Percentiles rank a stretch among this genome's conserved stretches.
phyloP scores from a whole-genome alignment of 139 green algal species.

The Spirogloea muscicola region DNA sequence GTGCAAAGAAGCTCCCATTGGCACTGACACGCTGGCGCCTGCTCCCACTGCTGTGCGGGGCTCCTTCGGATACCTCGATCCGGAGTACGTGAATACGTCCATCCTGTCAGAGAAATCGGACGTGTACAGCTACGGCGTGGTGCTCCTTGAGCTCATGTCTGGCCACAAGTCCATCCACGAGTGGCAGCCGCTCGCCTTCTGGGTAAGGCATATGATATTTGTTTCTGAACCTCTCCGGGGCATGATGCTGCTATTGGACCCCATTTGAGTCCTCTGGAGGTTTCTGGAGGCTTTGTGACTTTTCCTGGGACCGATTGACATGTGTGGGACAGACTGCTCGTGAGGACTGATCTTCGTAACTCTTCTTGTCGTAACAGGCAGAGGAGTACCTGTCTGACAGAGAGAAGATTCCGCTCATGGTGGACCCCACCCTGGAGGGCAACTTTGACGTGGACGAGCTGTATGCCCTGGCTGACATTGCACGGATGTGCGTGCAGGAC shows the following conservation, averaged over 20 bases:
- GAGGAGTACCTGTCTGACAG: slow-evolving; percentile 37
- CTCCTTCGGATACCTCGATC: slow-evolving; percentile 33
- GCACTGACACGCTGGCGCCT: not conserved
- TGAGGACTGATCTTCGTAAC: not conserved
- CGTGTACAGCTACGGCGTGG: slow-evolving; percentile 53
- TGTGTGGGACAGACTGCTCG: not conserved
- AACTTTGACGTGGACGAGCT: slow-evolving; percentile 35
- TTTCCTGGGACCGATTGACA: too few relatives aligned
- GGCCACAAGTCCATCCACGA: slow-evolving; percentile 65
- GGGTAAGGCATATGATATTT: too few relatives aligned
- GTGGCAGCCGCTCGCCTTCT: slow-evolving; percentile 59
- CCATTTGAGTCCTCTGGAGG: too few relatives aligned
- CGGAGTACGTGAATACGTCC: slow-evolving; percentile 30
- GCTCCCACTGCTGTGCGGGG: slow-evolving; percentile 20
- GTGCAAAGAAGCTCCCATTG: slow-evolving; percentile 27
- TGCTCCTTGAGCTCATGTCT: slow-evolving; percentile 58
- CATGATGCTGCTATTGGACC: too few relatives aligned
- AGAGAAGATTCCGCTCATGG: slow-evolving; percentile 38
- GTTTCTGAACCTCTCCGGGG: too few relatives aligned
- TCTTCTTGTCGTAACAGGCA: not conserved
- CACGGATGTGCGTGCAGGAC: slow-evolving; percentile 32
- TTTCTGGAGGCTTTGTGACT: too few relatives aligned
- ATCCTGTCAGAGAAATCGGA: slow-evolving; percentile 41
- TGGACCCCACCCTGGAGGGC: slow-evolving; percentile 20
- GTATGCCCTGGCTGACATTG: slow-evolving; percentile 31